phyloP scores from a whole-genome alignment of 2,329 filamentous ascomycete genomes.

The Cercospora canescens region DNA sequence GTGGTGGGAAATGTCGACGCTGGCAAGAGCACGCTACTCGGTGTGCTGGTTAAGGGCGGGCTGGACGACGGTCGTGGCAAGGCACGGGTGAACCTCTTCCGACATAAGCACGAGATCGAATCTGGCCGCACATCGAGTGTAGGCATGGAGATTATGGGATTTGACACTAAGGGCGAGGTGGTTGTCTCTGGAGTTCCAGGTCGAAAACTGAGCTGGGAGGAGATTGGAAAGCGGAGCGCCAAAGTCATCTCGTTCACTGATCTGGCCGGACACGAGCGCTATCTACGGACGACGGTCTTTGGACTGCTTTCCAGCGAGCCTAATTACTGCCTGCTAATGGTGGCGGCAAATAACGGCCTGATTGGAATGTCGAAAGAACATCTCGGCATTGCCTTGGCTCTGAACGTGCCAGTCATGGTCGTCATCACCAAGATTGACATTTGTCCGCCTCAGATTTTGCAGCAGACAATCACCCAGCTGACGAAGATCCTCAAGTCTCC shows the following conservation, averaged over 20 bases:
- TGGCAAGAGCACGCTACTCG: constrained; percentile 93
- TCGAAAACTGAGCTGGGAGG: constrained; percentile 90
- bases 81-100: constrained; percentile 91
- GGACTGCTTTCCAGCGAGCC: constrained; percentile 91
- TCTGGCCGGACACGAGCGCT: constrained; percentile 91
- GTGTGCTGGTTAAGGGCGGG: constrained; percentile 91
- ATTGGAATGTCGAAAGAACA: constrained; percentile 97
- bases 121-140: constrained; percentile 93
- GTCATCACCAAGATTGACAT: constrained; percentile 78
- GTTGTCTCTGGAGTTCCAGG: constrained; percentile 80
- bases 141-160: constrained; percentile 98
- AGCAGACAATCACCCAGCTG: constrained; percentile 89
- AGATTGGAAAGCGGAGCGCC: constrained; percentile 89
- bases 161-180: constrained; percentile 82
- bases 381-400: constrained; percentile 85
- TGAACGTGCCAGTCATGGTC: constrained; percentile 95
- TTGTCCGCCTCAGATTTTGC: constrained; percentile 96
- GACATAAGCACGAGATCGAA: constrained; percentile 97
- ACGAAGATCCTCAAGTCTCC: constrained; percentile 92
- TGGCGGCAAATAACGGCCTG: constrained; percentile 94
- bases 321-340: constrained; percentile 97
- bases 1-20: constrained; percentile 98
- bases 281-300: constrained; percentile 94
- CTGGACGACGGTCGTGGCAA: constrained; percentile 93
- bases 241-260: constrained; percentile 98